Conservation (phyloP, 805 yeast species). For the Kodamaea leandrae region DNA sequence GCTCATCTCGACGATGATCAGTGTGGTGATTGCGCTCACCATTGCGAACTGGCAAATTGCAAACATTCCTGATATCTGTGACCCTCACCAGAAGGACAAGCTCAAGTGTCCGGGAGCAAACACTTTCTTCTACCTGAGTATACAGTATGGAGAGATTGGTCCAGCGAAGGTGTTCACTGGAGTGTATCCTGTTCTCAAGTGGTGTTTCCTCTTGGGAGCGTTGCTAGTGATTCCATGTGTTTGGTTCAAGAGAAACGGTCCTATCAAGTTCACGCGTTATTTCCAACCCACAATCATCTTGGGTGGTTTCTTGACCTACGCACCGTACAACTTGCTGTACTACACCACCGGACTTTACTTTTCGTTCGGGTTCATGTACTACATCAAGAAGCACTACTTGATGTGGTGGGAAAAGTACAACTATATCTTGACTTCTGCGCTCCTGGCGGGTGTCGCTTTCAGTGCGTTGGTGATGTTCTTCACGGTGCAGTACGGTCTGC, state of each 20-base stretch:
- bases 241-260: conserved; percentile 36
- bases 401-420: conserved; percentile 75
- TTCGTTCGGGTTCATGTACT: conserved; percentile 57
- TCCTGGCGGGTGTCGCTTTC: conserved; percentile 63
- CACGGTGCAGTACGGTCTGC: conserved; percentile 45
- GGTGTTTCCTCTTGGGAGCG: conserved; percentile 58
- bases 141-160: conserved; percentile 56
- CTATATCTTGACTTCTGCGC: conserved; percentile 56
- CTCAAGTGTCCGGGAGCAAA: conserved; percentile 44
- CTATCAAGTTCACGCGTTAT: conserved; percentile 28
- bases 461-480: conserved; percentile 59
- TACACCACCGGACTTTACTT: conserved; percentile 60
- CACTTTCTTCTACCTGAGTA: conserved; percentile 51
- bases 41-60: conserved; percentile 42
- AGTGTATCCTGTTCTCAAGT: conserved; percentile 51
- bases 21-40: conserved; percentile 31
- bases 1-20: conserved; percentile 34
- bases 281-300: conserved; percentile 56
- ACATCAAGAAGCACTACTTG: conserved; percentile 46
- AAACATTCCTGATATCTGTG: conserved; percentile 36
- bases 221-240: conserved; percentile 37
- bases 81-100: conserved; percentile 32
- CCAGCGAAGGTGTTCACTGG: conserved; percentile 59
- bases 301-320: conserved; percentile 48
- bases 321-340: conserved; percentile 51